Evolutionary conservation across 228 moss, liverwort and hornwort species (phyloP).

Genomic region (Sphagnum fallax): DNA sequence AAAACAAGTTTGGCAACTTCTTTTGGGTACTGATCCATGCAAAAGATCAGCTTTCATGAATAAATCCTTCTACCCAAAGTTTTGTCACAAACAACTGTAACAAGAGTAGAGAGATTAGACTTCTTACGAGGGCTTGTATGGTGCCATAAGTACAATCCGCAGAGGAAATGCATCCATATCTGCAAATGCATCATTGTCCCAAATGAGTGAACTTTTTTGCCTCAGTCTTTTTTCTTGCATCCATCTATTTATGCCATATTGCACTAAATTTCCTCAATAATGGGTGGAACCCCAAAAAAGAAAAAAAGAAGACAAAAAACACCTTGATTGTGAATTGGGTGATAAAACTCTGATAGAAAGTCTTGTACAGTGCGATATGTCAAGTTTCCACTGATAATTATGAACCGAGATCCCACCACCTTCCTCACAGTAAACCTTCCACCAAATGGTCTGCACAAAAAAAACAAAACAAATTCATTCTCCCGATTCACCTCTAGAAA

Average conservation of each 20-base stretch:
- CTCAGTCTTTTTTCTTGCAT: too few species aligned
- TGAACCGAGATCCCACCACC: conserved; percentile 90
- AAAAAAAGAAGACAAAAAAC: not conserved
- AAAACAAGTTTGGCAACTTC: too few species aligned
- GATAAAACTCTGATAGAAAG: conserved; percentile 91
- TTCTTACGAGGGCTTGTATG: conserved; percentile 87
- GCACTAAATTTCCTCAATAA: too few species aligned
- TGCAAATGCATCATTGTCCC: conserved; percentile 11
- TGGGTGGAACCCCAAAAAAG: too few species aligned
- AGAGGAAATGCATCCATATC: conserved; percentile 94
- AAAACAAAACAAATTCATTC: too few species aligned
- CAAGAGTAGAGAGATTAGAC: not conserved
- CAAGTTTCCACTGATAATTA: conserved; percentile 89
- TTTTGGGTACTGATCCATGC: too few species aligned
- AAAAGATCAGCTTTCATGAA: too few species aligned
- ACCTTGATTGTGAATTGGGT: conserved; percentile 88
- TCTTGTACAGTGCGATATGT: conserved; percentile 78
- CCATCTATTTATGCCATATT: too few species aligned
- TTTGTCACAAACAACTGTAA: too few species aligned
- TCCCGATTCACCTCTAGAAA: too few species aligned
- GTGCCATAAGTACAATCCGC: conserved; percentile 89
- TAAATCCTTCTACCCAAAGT: too few species aligned
- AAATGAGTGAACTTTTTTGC: too few species aligned
- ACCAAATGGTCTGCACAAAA: conserved; percentile 73
- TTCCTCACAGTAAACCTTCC: conserved; percentile 86